Percentiles rank a stretch among this genome's conserved stretches.
Evolutionary conservation across 768 basidiomycete species (phyloP).

Genomic region (Asterophora parasitica): DNA sequence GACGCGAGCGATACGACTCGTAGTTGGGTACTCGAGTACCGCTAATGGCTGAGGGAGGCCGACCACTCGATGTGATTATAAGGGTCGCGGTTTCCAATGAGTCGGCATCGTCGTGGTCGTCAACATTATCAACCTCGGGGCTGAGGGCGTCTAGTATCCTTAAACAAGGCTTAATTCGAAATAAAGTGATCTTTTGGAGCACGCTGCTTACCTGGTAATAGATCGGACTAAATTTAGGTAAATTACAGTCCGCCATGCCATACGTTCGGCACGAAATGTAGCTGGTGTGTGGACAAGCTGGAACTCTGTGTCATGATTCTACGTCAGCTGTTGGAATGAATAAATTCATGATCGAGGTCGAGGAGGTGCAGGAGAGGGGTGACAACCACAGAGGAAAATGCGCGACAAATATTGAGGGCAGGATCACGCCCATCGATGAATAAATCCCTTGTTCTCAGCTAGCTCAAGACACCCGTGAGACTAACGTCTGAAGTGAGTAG

Average conservation of each 20-base stretch:
- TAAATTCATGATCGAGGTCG: not conserved
- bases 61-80: slow-evolving; percentile 46
- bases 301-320: slow-evolving; percentile 58
- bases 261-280: slow-evolving; percentile 73
- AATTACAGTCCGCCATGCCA: slow-evolving; percentile 84
- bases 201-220: slow-evolving; percentile 53
- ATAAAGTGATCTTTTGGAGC: slow-evolving; percentile 11
- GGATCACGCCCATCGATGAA: not conserved
- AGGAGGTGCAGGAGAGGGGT: not conserved
- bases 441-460: not conserved
- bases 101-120: slow-evolving; percentile 56
- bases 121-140: slow-evolving; percentile 53
- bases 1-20: slow-evolving; percentile 53
- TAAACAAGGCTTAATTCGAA: slow-evolving; percentile 12
- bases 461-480: slow-evolving; percentile 12
- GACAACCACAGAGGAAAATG: not conserved
- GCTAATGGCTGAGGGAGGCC: slow-evolving; percentile 46
- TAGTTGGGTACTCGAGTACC: slow-evolving; percentile 51
- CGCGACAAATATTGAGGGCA: not conserved
- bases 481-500: slow-evolving; percentile 14
- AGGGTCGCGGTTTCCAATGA: slow-evolving; percentile 45
- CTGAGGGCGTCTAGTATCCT: slow-evolving; percentile 75
- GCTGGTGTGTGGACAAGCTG: slow-evolving; percentile 76
- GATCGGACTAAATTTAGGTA: slow-evolving; percentile 86
- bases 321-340: slow-evolving; percentile 8